Evolutionary conservation across 768 basidiomycete genomes (phyloP).

Genomic region (Podaxis sp.): DNA sequence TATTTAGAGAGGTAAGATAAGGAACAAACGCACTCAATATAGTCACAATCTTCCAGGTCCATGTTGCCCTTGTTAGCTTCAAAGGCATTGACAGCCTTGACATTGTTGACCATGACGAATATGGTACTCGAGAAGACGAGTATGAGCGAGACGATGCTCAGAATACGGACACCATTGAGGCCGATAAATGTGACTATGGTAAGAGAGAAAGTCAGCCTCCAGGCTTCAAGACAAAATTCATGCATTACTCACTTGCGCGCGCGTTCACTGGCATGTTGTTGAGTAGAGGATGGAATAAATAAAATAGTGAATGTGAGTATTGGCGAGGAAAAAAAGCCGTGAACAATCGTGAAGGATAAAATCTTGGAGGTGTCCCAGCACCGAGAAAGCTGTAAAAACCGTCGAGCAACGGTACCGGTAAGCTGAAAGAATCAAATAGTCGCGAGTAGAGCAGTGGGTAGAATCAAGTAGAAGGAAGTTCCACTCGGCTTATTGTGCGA

Average conservation of each 20-base stretch:
- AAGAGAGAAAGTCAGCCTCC: neutral
- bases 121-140: conserved; percentile 79
- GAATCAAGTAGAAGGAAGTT: neutral
- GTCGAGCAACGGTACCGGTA: neutral
- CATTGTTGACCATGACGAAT: conserved; percentile 67
- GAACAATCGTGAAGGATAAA: neutral
- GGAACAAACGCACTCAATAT: conserved; percentile 58
- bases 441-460: neutral
- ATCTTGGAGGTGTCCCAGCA: conserved; percentile 6
- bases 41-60: conserved; percentile 60
- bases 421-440: neutral
- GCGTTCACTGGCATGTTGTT: conserved; percentile 1
- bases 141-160: conserved; percentile 76
- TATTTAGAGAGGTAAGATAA: neutral
- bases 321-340: neutral
- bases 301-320: neutral
- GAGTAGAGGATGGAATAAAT: neutral
- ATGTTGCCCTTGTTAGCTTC: conserved; percentile 32
- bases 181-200: conserved; percentile 53
- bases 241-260: neutral
- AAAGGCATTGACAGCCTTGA: conserved; percentile 72
- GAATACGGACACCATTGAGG: conserved; percentile 69
- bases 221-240: too few relatives aligned
- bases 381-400: neutral
- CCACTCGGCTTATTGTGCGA: conserved; percentile 1